These are phyloP conservation scores for Aureobasidium sp. DNA, from an alignment of 2,329 filamentous ascomycete genomes.

Conservation along the genomic window DNA sequence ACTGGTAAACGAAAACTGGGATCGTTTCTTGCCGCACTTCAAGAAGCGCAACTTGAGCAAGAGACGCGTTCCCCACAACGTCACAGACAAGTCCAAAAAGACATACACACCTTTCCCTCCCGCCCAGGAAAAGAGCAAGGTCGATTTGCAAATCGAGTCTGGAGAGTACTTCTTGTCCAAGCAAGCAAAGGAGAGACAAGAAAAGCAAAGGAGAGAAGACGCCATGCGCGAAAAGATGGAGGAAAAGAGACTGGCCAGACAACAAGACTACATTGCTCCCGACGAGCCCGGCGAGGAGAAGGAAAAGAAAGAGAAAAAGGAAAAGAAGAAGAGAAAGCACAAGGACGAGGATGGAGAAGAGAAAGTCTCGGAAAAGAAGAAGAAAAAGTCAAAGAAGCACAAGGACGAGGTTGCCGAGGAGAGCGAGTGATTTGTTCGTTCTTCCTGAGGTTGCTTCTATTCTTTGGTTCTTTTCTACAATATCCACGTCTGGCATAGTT, in stretches of 20 bases:
- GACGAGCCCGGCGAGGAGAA: constrained; percentile 57
- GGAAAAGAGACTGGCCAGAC: constrained; percentile 76
- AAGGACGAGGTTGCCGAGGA: constrained; percentile 7
- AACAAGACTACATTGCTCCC: constrained; percentile 79
- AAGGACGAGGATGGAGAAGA: constrained; percentile 19
- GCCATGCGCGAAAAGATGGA: constrained; percentile 81
- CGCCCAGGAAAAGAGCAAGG: constrained; percentile 95
- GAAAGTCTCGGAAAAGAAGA: constrained; percentile 16
- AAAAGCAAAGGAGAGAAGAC: constrained; percentile 70
- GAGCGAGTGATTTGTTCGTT: background rate
- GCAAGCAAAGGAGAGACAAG: constrained; percentile 78
- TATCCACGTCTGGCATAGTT: background rate
- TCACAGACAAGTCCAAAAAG: constrained; percentile 92
- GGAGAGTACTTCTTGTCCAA: constrained; percentile 96
- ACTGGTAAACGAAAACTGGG: constrained; percentile 83
- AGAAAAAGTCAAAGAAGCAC: constrained; percentile 11
- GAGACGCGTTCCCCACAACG: constrained; percentile 69
- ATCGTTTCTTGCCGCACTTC: constrained; percentile 93
- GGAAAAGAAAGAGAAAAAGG: constrained; percentile 33
- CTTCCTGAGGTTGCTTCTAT: background rate
- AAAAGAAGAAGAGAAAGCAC: constrained; percentile 27
- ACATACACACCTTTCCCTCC: constrained; percentile 95
- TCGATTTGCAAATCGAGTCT: constrained; percentile 94
- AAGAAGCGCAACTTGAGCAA: constrained; percentile 87
- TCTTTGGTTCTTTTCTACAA: background rate